Percentiles rank a stretch among this genome's conserved stretches.
phyloP scores from a whole-genome alignment of 106 monocot genomes.

The Allium sativum region DNA sequence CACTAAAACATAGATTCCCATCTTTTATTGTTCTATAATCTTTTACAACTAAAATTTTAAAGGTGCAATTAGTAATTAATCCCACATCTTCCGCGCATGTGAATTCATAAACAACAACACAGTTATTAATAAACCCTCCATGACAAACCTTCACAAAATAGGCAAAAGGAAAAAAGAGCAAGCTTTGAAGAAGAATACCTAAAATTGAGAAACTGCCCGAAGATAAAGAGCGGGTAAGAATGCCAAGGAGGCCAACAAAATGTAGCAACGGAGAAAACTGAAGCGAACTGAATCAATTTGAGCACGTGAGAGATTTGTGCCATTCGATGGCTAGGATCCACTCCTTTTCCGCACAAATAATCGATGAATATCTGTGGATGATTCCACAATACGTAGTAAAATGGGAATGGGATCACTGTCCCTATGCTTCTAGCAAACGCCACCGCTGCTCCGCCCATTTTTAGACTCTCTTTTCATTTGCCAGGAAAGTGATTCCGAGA shows the following conservation, averaged over 20 bases:
- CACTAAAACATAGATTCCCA: too few relatives aligned
- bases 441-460: neutral
- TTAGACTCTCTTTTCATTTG: neutral
- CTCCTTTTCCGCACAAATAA: conserved; percentile 52
- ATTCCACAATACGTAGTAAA: conserved; percentile 77
- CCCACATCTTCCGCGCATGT: too few relatives aligned
- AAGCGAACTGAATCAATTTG: conserved; percentile 55
- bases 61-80: too few relatives aligned
- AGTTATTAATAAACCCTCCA: too few relatives aligned
- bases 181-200: neutral
- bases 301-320: conserved; percentile 70
- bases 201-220: conserved; percentile 91
- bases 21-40: too few relatives aligned
- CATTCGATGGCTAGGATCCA: conserved; percentile 78
- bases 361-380: conserved; percentile 73
- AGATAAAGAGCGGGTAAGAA: conserved; percentile 40
- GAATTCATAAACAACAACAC: too few relatives aligned
- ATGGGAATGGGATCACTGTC: conserved; percentile 62
- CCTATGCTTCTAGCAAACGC: conserved; percentile 19
- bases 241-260: conserved; percentile 47
- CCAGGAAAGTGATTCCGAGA: too few relatives aligned
- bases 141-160: too few relatives aligned
- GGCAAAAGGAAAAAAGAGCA: neutral
- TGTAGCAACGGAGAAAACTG: conserved; percentile 54
- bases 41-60: too few relatives aligned